Evolutionary conservation across 306 rosid genomes (phyloP), one percentile per base, ranked within the genome.

Genomic region (Fragaria iinumae): DNA sequence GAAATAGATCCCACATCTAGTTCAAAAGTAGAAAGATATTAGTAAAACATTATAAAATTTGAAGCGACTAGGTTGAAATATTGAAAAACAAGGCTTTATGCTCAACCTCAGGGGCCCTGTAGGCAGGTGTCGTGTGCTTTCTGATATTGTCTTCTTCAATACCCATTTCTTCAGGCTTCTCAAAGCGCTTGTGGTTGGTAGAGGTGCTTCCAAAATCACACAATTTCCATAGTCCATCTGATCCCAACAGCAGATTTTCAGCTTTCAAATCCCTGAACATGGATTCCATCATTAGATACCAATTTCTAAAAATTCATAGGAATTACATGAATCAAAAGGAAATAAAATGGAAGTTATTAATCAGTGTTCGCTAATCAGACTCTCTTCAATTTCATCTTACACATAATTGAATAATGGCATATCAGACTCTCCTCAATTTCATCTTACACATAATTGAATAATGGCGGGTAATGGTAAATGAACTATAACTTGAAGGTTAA

Each of bases 111-210:
- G 99, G 97, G 62, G 98, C 84, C 82, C 99, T 89, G 80, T 95
- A 95, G 69, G 99, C 99, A 17, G 99, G 99, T 56, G 99, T 95
- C 53, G 99, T 95, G 84, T 89, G 78, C 90, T 95, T 95, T 86
- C 99, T 92, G 88, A 95, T 95, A 87, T 89, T 95, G 84, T 95
- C 99, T 85, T 95, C 99, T 83, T 92, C 99, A 75, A 95, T 86
- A 62, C 99, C 99, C 99, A 95, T 95, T 81, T 95, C 99, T 82
- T 92, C 97, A 57, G 97, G 92, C 87, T 89, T 95, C 85, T 90
- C 97, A 72, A 91, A 95, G 32, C 97, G 88, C 85, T 92, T 95
- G 86, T 95, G 97, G 80, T 92, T 92, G 53, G 97, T 92, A 56
- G 96, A 89, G 76, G 89, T 87, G 86, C 99, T 95, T 76, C 97